These are phyloP conservation scores for Ascochyta pisi DNA, from an alignment of 2,329 filamentous ascomycete genomes.

Conservation along the genomic window DNA sequence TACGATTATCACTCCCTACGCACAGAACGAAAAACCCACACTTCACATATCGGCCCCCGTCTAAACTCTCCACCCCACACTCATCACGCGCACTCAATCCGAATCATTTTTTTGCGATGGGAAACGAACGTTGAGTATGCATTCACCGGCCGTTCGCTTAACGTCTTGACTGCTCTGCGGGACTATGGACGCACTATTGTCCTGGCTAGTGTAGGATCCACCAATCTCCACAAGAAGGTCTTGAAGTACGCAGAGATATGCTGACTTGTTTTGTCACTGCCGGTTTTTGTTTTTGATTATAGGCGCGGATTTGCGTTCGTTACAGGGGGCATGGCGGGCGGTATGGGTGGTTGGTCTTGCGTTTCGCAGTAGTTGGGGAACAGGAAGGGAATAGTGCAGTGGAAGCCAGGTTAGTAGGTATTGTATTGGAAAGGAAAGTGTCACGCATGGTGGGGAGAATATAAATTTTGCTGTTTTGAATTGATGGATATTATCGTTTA, in stretches of 20 bases:
- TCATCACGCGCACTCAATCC: neutral
- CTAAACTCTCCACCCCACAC: neutral
- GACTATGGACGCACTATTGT: constrained; percentile 10
- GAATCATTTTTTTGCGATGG: too few species aligned
- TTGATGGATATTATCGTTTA: neutral
- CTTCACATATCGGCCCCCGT: too few species aligned
- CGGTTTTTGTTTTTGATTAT: neutral
- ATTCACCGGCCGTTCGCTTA: constrained; percentile 2
- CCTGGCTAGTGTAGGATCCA: neutral
- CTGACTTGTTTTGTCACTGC: neutral
- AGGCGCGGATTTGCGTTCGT: too few species aligned
- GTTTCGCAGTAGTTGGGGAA: too few species aligned
- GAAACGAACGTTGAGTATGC: constrained; percentile 4
- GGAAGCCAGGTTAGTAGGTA: neutral
- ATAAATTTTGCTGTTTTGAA: neutral
- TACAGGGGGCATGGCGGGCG: too few species aligned
- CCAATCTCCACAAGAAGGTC: neutral
- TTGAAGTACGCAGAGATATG: neutral
- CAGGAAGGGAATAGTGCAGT: too few species aligned
- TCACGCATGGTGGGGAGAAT: neutral
- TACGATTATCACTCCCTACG: too few species aligned
- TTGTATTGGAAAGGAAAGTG: neutral
- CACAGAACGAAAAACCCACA: too few species aligned
- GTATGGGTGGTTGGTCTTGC: too few species aligned
- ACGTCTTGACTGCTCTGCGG: neutral